Evolutionary conservation across 805 yeast genomes (phyloP).

Genomic region (Debaryomyces castellii): DNA sequence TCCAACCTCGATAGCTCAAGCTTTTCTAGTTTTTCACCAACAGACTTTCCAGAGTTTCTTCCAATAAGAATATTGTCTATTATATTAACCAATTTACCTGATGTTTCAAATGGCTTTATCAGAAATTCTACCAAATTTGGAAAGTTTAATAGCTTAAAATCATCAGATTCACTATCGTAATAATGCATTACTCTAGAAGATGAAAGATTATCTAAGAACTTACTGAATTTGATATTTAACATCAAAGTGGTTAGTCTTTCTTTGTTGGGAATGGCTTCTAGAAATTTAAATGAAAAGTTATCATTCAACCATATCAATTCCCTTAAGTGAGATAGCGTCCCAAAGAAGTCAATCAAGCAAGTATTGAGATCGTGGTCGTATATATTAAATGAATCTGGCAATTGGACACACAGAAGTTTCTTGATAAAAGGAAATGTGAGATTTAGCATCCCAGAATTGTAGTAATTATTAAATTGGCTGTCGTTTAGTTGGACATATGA

Average conservation of each 20-base stretch:
- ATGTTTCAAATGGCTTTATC: slow-evolving; percentile 33
- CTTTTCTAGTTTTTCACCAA: slow-evolving; percentile 12
- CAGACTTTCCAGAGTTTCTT: slow-evolving; percentile 1
- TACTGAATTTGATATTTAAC: slow-evolving; percentile 29
- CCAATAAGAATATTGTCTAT: slow-evolving; percentile 15
- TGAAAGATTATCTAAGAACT: slow-evolving; percentile 14
- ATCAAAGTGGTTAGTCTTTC: slow-evolving; percentile 20
- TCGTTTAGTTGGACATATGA: slow-evolving; percentile 9
- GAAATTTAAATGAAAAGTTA: slow-evolving; percentile 26
- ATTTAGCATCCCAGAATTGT: not conserved
- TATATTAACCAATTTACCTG: slow-evolving; percentile 21
- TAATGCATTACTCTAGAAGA: not conserved
- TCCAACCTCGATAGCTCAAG: slow-evolving; percentile 21
- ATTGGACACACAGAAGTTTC: slow-evolving; percentile 28
- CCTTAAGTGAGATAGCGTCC: slow-evolving; percentile 18
- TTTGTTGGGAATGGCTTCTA: slow-evolving; percentile 31
- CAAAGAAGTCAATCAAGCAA: slow-evolving; percentile 25
- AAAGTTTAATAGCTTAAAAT: slow-evolving; percentile 13
- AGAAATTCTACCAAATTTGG: slow-evolving; percentile 31
- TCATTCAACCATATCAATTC: slow-evolving; percentile 34
- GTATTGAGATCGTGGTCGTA: slow-evolving; percentile 30
- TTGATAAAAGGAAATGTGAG: slow-evolving; percentile 13
- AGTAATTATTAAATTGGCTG: not conserved
- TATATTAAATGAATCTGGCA: slow-evolving; percentile 44
- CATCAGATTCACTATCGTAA: slow-evolving; percentile 4